Percentiles rank a stretch among this genome's conserved stretches.
Conservation (phyloP, 1,284 basidiomycete species). For the Meripilus lineatus region DNA sequence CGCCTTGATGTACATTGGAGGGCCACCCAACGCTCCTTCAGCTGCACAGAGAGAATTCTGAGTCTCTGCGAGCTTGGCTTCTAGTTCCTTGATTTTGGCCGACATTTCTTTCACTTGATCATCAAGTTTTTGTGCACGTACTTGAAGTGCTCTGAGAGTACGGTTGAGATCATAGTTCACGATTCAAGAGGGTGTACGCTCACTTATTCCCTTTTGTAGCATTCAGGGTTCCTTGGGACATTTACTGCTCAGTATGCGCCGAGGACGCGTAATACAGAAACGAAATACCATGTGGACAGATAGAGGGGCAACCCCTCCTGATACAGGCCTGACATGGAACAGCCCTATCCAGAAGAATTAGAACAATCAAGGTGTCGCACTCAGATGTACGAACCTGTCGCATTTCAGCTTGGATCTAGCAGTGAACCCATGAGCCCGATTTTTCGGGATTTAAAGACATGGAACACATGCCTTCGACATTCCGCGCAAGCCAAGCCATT, state of each 20-base stretch:
- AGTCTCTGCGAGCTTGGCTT: constrained; percentile 41
- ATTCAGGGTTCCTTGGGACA: constrained; percentile 36
- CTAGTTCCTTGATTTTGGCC: constrained; percentile 52
- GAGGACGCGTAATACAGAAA: not conserved
- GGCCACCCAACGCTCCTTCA: too few relatives aligned
- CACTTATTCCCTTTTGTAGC: constrained; percentile 56
- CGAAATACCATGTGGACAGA: constrained; percentile 46
- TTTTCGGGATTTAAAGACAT: not conserved
- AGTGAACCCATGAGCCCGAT: constrained; percentile 3
- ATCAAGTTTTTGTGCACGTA: constrained; percentile 39
- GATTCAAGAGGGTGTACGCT: constrained; percentile 12
- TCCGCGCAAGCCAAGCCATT: constrained; percentile 42
- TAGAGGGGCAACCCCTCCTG: constrained; percentile 45
- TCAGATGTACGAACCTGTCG: constrained; percentile 36
- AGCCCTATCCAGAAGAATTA: constrained; percentile 23
- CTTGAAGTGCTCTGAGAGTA: constrained; percentile 38
- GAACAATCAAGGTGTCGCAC: constrained; percentile 1
- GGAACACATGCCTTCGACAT: constrained; percentile 38
- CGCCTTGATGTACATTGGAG: too few relatives aligned
- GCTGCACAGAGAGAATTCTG: constrained; percentile 6
- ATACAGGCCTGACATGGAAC: constrained; percentile 52
- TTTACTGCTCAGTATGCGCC: constrained; percentile 1
- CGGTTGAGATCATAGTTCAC: too few relatives aligned
- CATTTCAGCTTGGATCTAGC: constrained; percentile 50
- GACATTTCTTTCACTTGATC: constrained; percentile 41